These are phyloP conservation scores for Fusarium liriodendri DNA, from an alignment of 2,329 filamentous ascomycete species.

Conservation along the genomic window DNA sequence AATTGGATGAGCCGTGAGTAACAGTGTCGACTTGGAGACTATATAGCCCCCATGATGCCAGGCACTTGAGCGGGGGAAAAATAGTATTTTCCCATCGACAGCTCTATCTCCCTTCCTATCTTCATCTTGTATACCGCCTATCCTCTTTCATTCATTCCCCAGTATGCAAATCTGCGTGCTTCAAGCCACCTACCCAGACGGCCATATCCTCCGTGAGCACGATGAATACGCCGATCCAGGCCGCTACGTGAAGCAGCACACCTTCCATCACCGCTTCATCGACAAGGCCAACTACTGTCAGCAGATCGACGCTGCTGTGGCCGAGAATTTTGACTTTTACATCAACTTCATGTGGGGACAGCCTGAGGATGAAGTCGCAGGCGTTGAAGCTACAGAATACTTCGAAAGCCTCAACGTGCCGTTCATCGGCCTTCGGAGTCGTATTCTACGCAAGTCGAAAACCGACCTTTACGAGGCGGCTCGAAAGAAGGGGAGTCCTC, in stretches of 20 bases:
- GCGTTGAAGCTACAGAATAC: not conserved
- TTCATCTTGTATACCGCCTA: not conserved
- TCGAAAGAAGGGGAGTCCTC: not conserved
- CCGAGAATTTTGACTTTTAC: not conserved
- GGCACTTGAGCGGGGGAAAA: no score
- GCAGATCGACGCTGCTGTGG: not conserved
- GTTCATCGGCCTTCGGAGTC: not conserved
- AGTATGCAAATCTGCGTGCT: not conserved
- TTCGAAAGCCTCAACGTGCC: not conserved
- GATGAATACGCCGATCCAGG: not conserved
- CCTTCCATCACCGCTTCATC: not conserved
- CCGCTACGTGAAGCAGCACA: not conserved
- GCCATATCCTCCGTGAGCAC: not conserved
- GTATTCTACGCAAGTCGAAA: not conserved
- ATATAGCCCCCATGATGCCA: no score
- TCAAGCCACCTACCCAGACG: not conserved
- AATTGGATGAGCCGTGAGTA: no score
- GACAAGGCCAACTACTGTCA: not conserved
- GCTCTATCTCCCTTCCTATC: not conserved
- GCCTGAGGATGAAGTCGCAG: not conserved
- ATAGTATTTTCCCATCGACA: not conserved
- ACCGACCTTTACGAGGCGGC: not conserved
- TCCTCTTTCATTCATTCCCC: not conserved
- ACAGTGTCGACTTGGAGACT: no score
- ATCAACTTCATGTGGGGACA: not conserved